Evolutionary conservation across 371 early-diverging fungal genomes (phyloP).

Genomic region (Coemansia sp.): DNA sequence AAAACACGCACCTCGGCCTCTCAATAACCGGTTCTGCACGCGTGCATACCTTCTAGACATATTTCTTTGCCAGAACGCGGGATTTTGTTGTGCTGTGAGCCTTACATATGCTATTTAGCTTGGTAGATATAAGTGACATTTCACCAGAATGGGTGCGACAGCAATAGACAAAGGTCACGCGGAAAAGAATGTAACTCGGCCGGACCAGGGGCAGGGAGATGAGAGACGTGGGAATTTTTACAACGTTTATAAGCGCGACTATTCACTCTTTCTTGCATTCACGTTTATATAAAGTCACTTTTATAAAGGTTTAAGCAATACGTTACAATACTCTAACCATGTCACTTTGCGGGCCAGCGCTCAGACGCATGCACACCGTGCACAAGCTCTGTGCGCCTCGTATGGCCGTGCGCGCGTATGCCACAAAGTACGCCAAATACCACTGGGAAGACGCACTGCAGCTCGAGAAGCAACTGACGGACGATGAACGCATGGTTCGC

Average conservation of each 20-base stretch:
- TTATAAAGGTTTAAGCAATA: background rate
- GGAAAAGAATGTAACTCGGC: background rate
- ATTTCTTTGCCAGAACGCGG: no score
- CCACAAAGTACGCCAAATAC: conserved; percentile 69
- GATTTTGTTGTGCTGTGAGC: no score
- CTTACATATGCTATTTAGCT: no score
- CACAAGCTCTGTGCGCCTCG: background rate
- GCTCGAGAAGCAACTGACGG: conserved; percentile 80
- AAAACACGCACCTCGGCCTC: background rate
- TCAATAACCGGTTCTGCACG: no score
- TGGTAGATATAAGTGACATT: no score
- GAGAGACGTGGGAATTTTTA: background rate
- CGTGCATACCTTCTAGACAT: no score
- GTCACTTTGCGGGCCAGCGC: background rate
- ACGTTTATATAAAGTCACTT: background rate
- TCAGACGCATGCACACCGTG: no score
- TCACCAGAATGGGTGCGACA: background rate
- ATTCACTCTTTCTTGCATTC: background rate
- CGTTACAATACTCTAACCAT: background rate
- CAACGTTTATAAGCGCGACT: background rate
- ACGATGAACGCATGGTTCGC: conserved; percentile 81
- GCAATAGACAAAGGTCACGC: background rate
- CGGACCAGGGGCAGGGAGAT: conserved; percentile 14
- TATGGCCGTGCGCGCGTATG: conserved; percentile 21
- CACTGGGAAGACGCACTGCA: conserved; percentile 92